Evolutionary conservation across 2,329 filamentous ascomycete species (phyloP), one percentile per base, ranked within the genome.

Genomic region (Diplodia corticola): DNA sequence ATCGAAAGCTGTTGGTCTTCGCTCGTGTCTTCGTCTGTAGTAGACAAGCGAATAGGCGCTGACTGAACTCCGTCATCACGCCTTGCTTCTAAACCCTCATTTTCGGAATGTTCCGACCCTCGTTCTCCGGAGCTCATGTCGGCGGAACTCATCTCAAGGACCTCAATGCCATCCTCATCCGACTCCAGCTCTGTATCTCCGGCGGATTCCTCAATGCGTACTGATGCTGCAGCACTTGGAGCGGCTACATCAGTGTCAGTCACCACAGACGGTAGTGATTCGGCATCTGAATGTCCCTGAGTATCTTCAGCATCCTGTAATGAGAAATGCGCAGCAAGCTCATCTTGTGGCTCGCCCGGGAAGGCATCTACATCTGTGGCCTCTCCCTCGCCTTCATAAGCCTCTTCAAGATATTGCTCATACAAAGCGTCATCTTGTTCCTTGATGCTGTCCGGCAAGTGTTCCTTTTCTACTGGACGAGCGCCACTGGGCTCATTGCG

Each of bases 301-400:
- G 53, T 33, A 9, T 53, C 15, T 4, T 30, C 7, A 33, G 48
- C 64, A 40, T 66, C 40, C 22, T 46, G 40, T 5, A 60, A 20
- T n/a, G 64, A 66, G 20, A 57, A 55, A 5, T 44, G 33, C 2
- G 40, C 64, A 6, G 30, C 44, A 4, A 35, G 30, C 12, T 59
- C 33, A 3, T 66, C 54, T 24, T 66, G 54, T 10, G 54, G 64
- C 33, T 66, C 64, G 10, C 37, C 48, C 9, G 69, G 68, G 17
- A 69, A 69, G 6, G 37, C 37, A n/a, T 64, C 53, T 13, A 69
- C 67, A 50, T 73, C 71, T 1, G 73, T 75, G 15, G 75, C 75
- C 12, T 72, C 73, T 33, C 70, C 44, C n/a, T 53, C 13, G 17
- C 7, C 46, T 12, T 66, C 48, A 24, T 46, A 6, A 2, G 48